A percentile compares a stretch with the other conserved stretches of the same genome.
These are phyloP conservation scores for Tritrichomonas musculus DNA, from an alignment of 208 protist genomes.

Conservation along the genomic window DNA sequence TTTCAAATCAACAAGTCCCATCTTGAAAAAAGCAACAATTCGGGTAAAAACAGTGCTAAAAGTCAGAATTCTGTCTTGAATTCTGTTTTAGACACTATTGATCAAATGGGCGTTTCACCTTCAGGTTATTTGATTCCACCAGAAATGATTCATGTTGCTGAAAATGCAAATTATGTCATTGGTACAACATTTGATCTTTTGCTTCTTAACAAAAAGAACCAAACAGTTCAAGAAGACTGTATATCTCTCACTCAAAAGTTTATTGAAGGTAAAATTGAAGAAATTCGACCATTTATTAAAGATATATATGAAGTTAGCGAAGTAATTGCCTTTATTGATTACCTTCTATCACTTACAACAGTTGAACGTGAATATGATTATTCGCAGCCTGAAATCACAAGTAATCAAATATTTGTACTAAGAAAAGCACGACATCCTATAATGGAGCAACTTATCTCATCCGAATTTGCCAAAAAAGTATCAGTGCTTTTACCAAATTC, in stretches of 20 bases:
- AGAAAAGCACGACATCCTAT: not conserved
- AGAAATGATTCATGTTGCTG: not conserved
- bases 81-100: not conserved
- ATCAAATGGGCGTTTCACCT: not conserved
- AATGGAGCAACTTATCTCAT: not conserved
- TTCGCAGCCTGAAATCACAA: not conserved
- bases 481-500: not conserved
- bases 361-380: not conserved
- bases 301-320: not conserved
- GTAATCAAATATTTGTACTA: not conserved
- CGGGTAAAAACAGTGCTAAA: not conserved
- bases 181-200: not conserved
- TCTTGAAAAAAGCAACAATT: not conserved
- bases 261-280: not conserved
- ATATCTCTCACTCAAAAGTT: not conserved
- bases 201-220: not conserved
- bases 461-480: not conserved
- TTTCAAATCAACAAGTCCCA: not conserved
- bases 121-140: not conserved
- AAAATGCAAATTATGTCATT: not conserved
- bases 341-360: not conserved
- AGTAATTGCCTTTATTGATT: slow-evolving; percentile 11
- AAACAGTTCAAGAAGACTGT: not conserved
- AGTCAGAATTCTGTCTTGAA: too few relatives aligned
- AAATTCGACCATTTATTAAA: not conserved